phyloP scores from a whole-genome alignment of 495 filamentous ascomycete species.

The Penicillium roqueforti region DNA sequence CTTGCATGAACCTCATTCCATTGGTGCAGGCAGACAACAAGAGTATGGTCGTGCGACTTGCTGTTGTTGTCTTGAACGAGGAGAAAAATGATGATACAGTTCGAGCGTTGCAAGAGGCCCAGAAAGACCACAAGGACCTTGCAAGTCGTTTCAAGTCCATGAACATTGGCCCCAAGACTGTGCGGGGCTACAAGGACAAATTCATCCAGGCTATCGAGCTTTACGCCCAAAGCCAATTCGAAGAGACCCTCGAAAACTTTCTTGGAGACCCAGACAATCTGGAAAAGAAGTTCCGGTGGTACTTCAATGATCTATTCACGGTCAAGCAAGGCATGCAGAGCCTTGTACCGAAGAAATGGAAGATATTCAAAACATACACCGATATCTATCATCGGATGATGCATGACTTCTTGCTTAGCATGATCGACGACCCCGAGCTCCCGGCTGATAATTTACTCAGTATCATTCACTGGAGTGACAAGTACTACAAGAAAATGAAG shows the following conservation, averaged over 20 bases:
- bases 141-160: constrained; percentile 92
- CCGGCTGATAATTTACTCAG: constrained; percentile 74
- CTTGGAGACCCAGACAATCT: constrained; percentile 75
- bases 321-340: constrained; percentile 84
- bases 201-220: constrained; percentile 77
- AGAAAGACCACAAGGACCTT: constrained; percentile 91
- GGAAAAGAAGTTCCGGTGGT: constrained; percentile 86
- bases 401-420: constrained; percentile 81
- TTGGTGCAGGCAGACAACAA: constrained; percentile 78
- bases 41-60: constrained; percentile 84
- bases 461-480: constrained; percentile 92
- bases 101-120: constrained; percentile 83
- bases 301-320: constrained; percentile 92
- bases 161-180: constrained; percentile 80
- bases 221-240: constrained; percentile 68
- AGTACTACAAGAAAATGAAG: constrained; percentile 93
- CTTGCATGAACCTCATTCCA: constrained; percentile 85
- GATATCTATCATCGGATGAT: constrained; percentile 88
- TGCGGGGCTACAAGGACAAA: constrained; percentile 96
- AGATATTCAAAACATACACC: constrained; percentile 84
- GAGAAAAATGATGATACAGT: constrained; percentile 93
- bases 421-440: constrained; percentile 76
- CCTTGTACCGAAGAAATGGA: constrained; percentile 96
- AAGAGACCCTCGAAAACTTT: constrained; percentile 69
- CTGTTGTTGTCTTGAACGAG: constrained; percentile 88